Conservation (phyloP, 1,284 basidiomycete species). For the Pseudozyma hubeiensis region DNA sequence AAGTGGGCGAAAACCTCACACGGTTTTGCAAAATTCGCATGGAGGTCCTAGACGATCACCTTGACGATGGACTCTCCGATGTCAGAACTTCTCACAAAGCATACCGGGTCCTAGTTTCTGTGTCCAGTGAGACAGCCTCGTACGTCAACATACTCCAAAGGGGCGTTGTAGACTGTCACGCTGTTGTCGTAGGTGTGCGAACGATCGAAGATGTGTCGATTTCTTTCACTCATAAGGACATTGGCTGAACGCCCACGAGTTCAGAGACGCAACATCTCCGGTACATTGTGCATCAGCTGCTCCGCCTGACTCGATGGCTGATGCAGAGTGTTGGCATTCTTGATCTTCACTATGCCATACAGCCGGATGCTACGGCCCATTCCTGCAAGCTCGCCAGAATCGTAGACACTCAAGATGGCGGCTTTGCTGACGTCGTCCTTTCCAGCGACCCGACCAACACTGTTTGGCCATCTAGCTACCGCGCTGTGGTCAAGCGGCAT, state of each 20-base stretch:
- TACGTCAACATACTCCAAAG: too few species aligned
- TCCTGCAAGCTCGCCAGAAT: background rate
- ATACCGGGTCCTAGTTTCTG: too few species aligned
- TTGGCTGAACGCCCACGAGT: too few species aligned
- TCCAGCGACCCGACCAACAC: background rate
- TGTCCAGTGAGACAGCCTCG: too few species aligned
- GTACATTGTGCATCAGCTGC: background rate
- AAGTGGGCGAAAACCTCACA: too few species aligned
- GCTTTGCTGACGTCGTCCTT: background rate
- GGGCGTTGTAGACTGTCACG: too few species aligned
- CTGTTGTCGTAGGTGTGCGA: too few species aligned
- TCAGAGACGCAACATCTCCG: background rate
- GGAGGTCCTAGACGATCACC: too few species aligned
- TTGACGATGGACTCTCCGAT: too few species aligned
- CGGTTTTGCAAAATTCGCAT: too few species aligned
- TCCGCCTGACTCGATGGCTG: background rate
- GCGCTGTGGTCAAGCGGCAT: background rate
- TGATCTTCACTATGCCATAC: background rate
- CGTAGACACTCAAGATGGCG: background rate
- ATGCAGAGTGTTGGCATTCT: background rate
- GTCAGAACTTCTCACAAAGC: too few species aligned
- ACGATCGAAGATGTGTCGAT: background rate
- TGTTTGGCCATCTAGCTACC: background rate
- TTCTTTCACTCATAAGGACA: background rate
- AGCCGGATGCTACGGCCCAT: background rate